phyloP scores from a whole-genome alignment of 257 asterid species.

The Vinca minor region DNA sequence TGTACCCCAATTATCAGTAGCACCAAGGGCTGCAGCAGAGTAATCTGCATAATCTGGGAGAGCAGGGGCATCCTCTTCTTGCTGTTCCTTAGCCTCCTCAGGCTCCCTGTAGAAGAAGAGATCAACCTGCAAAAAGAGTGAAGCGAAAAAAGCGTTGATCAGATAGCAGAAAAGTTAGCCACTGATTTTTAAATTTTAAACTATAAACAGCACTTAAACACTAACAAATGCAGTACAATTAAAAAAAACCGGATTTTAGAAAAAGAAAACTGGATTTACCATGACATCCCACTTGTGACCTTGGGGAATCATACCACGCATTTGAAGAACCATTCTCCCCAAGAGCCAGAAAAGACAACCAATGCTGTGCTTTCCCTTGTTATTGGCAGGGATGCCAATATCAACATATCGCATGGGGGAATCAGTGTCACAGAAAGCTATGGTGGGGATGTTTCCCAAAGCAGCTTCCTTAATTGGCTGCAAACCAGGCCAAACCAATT shows the following conservation, averaged over 20 bases:
- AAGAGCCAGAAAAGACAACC: conserved; percentile 38
- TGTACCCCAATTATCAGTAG: conserved; percentile 20
- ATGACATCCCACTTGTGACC: conserved; percentile 39
- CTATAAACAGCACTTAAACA: not conserved
- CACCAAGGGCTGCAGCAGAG: conserved; percentile 13
- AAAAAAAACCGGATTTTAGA: no score
- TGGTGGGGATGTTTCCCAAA: conserved; percentile 31
- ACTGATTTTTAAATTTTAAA: no score
- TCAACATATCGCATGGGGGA: conserved; percentile 35
- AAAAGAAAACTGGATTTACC: conserved; percentile 14
- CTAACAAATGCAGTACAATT: not conserved
- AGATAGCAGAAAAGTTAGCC: no score
- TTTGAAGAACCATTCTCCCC: conserved; percentile 37
- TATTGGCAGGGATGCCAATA: conserved; percentile 37
- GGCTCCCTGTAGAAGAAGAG: conserved; percentile 37
- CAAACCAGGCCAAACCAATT: conserved; percentile 5
- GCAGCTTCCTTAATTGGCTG: conserved; percentile 40
- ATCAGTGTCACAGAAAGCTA: conserved; percentile 37
- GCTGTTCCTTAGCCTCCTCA: conserved; percentile 30
- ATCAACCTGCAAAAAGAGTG: conserved; percentile 28
- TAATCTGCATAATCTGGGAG: conserved; percentile 19
- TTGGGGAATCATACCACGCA: conserved; percentile 34
- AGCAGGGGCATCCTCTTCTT: conserved; percentile 26
- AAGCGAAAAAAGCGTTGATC: not conserved
- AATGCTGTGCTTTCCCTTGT: conserved; percentile 35